Conservation (phyloP, 805 yeast species). For the Starmerella riodocensis region DNA sequence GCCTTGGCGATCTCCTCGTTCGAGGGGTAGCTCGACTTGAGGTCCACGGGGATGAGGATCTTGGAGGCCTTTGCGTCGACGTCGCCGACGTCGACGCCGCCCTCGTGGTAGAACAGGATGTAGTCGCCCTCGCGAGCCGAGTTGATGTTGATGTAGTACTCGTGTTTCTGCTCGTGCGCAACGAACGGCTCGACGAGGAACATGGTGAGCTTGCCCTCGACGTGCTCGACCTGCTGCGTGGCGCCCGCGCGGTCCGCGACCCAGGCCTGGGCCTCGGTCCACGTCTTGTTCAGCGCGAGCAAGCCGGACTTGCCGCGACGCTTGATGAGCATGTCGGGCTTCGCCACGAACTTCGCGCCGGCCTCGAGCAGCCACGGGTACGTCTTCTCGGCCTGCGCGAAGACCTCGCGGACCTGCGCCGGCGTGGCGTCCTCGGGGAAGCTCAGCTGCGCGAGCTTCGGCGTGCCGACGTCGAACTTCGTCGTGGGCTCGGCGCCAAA, state of each 20-base stretch:
- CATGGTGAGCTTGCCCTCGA: slow-evolving; percentile 30
- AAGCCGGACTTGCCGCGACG: slow-evolving; percentile 36
- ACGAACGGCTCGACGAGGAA: slow-evolving; percentile 38
- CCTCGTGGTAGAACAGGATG: slow-evolving; percentile 37
- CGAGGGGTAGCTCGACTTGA: slow-evolving; percentile 31
- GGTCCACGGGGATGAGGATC: slow-evolving; percentile 33
- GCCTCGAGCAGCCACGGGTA: slow-evolving; percentile 32
- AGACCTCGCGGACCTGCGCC: slow-evolving; percentile 26
- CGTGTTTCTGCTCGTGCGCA: slow-evolving; percentile 35
- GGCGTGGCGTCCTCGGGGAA: slow-evolving; percentile 24
- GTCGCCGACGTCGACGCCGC: slow-evolving; percentile 38
- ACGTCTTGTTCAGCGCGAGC: slow-evolving; percentile 33
- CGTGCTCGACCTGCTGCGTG: slow-evolving; percentile 31
- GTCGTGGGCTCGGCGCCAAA: slow-evolving; percentile 26
- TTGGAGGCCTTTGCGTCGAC: slow-evolving; percentile 36
- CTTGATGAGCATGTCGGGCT: slow-evolving; percentile 37
- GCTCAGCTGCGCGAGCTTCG: slow-evolving; percentile 29
- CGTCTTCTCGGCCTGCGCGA: slow-evolving; percentile 28
- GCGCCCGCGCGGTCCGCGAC: slow-evolving; percentile 32
- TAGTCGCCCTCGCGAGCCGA: slow-evolving; percentile 37
- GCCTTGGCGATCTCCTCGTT: slow-evolving; percentile 27
- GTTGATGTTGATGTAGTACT: slow-evolving; percentile 37
- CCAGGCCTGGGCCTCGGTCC: slow-evolving; percentile 35
- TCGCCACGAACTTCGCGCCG: slow-evolving; percentile 33
- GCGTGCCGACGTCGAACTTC: slow-evolving; percentile 25